Conservation (phyloP, 1,139 yeast genomes). For the Diutina catenulata region DNA sequence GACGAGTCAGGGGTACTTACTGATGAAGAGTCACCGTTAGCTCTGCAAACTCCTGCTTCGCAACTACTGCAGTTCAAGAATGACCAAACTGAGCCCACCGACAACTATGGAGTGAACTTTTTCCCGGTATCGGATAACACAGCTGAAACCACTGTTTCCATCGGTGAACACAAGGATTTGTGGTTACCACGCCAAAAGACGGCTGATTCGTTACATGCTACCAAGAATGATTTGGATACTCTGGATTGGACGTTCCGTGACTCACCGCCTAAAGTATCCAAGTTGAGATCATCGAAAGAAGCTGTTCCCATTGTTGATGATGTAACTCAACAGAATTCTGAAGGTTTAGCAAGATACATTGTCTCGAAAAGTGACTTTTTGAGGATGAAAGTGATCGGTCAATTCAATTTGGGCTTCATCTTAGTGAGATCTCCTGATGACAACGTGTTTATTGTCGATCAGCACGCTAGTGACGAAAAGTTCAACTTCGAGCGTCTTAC, state of each 20-base stretch:
- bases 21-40: too few species aligned
- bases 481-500: slow-evolving; percentile 36
- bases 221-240: too few species aligned
- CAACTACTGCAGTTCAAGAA: too few species aligned
- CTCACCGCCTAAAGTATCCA: background rate
- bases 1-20: too few species aligned
- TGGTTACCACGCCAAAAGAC: too few species aligned
- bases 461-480: slow-evolving; percentile 96
- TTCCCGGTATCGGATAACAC: background rate
- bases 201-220: too few species aligned
- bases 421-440: slow-evolving; percentile 36
- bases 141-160: background rate
- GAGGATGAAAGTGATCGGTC: slow-evolving; percentile 75
- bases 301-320: background rate
- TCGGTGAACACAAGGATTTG: background rate
- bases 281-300: background rate
- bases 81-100: background rate
- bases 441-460: slow-evolving; percentile 82
- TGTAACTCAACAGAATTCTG: background rate
- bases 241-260: too few species aligned
- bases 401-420: slow-evolving; percentile 85
- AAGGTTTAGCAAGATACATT: background rate
- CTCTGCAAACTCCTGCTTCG: too few species aligned
- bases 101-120: background rate
- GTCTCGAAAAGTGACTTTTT: slow-evolving; percentile 44